A percentile compares a stretch with the other conserved stretches of the same genome.
Evolutionary conservation across 768 basidiomycete genomes (phyloP).

Genomic region (Suillus paluster): DNA sequence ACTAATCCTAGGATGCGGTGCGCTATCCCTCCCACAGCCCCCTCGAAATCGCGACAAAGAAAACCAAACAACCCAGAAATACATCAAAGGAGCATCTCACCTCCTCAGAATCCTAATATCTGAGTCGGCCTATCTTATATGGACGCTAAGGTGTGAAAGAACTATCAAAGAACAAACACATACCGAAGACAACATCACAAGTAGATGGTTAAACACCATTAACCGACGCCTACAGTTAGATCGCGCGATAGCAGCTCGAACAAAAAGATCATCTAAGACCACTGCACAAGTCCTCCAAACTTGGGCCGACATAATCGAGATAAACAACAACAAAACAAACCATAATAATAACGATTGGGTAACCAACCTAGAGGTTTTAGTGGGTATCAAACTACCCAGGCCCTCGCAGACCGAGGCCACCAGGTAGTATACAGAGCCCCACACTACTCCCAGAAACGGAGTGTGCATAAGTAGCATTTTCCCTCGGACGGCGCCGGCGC

Average conservation of each 20-base stretch:
- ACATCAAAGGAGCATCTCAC: not conserved
- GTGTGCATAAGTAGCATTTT: too few relatives aligned
- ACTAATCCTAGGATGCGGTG: conserved; percentile 22
- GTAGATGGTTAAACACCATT: not conserved
- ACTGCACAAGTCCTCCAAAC: not conserved
- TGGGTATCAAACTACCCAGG: too few relatives aligned
- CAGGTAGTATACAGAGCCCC: not conserved
- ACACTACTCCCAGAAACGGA: too few relatives aligned
- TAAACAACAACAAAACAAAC: too few relatives aligned
- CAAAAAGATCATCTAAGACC: not conserved
- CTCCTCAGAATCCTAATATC: not conserved
- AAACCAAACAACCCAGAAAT: too few relatives aligned
- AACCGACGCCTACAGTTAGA: not conserved
- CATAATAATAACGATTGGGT: not conserved
- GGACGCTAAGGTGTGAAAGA: not conserved
- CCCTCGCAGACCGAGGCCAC: not conserved
- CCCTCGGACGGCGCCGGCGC: too few relatives aligned
- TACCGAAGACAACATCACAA: not conserved
- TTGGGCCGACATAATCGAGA: not conserved
- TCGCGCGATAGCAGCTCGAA: not conserved
- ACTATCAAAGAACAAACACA: not conserved
- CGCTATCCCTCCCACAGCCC: not conserved
- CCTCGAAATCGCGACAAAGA: not conserved
- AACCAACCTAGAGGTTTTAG: not conserved
- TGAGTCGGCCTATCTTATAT: not conserved